Conservation (phyloP, 1,284 basidiomycete species). For the Cryptococcus wingfieldii region DNA sequence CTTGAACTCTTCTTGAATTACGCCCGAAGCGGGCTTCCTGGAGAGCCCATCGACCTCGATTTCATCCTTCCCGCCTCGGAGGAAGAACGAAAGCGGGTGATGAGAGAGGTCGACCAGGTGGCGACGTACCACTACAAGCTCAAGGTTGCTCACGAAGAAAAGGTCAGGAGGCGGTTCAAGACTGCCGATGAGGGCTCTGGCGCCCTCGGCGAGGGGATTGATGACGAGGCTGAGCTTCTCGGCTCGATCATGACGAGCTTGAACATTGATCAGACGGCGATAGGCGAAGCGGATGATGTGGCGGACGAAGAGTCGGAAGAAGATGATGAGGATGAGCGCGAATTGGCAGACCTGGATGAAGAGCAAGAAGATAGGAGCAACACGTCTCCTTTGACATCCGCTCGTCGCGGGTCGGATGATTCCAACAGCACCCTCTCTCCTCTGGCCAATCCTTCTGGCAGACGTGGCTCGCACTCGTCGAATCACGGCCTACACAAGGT, state of each 20-base stretch:
- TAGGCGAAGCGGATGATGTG: slow-evolving; percentile 71
- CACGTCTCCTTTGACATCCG: background rate
- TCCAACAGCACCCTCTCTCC: background rate
- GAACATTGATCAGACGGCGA: slow-evolving; percentile 69
- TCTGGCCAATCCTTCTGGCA: background rate
- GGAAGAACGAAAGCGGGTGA: slow-evolving; percentile 65
- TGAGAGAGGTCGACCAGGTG: slow-evolving; percentile 79
- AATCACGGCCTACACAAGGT: background rate
- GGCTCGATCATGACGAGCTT: slow-evolving; percentile 73
- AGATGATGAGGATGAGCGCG: slow-evolving; percentile 47
- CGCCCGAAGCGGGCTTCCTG: slow-evolving; percentile 77
- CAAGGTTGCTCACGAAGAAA: slow-evolving; percentile 85
- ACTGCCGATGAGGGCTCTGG: slow-evolving; percentile 52
- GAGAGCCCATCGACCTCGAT: slow-evolving; percentile 64
- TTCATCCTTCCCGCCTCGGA: slow-evolving; percentile 77
- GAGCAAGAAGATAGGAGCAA: slow-evolving; percentile 40
- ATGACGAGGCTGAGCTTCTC: slow-evolving; percentile 74
- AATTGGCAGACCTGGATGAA: slow-evolving; percentile 10
- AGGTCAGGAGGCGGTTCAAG: slow-evolving; percentile 69
- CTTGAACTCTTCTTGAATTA: slow-evolving; percentile 91
- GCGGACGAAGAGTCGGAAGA: slow-evolving; percentile 60
- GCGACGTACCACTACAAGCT: slow-evolving; percentile 86
- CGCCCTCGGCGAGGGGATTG: slow-evolving; percentile 54
- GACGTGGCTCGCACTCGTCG: background rate
- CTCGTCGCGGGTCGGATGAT: background rate